phyloP scores from a whole-genome alignment of 306 rosid species.

The Mimosa bimucronata region DNA sequence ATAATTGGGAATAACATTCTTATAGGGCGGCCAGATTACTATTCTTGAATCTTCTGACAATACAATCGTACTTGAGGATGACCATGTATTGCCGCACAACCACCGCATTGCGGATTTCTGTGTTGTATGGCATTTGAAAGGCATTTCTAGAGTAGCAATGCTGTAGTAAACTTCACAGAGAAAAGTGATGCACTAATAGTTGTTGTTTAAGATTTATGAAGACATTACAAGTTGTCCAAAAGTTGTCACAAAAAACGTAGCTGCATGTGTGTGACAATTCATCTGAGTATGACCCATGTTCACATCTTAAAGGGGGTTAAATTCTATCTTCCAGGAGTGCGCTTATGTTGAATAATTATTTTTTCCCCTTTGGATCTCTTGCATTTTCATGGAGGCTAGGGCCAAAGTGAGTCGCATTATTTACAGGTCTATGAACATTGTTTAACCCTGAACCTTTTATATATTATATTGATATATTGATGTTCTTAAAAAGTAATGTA shows the following conservation, averaged over 20 bases:
- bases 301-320: neutral
- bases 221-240: constrained; percentile 13
- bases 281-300: constrained; percentile 16
- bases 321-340: neutral
- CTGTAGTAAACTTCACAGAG: neutral
- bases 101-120: neutral
- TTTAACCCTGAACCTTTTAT: neutral
- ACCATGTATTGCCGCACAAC: neutral
- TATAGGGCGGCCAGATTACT: neutral
- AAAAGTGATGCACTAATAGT: neutral
- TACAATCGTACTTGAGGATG: neutral
- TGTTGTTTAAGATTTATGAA: neutral
- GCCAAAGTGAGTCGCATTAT: neutral
- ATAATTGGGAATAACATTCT: neutral
- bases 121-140: neutral
- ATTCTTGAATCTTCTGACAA: neutral
- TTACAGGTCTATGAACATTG: neutral
- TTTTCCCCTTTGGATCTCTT: neutral
- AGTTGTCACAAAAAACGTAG: constrained; percentile 11
- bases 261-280: constrained; percentile 20
- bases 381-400: neutral
- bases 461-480: neutral
- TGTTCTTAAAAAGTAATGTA: neutral
- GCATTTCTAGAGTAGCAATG: neutral
- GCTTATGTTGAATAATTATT: neutral